phyloP scores from a whole-genome alignment of 1,284 basidiomycete species.

The Schizophyllum commune region DNA sequence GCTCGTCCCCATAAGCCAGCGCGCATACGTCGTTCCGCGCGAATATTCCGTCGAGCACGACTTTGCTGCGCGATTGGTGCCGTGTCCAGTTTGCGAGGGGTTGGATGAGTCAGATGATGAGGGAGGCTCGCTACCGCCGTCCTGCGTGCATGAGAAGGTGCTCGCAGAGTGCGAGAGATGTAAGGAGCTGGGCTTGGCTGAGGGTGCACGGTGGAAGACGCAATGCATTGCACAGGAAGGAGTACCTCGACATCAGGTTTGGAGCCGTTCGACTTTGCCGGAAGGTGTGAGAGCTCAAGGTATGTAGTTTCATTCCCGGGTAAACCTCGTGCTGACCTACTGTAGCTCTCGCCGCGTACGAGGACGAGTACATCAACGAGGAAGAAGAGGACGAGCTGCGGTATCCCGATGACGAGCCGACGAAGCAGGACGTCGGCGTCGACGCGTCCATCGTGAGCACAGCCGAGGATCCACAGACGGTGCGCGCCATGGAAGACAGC shows the following conservation, averaged over 20 bases:
- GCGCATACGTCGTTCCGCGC: background rate
- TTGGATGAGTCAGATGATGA: background rate
- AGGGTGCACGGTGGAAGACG: background rate
- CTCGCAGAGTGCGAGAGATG: background rate
- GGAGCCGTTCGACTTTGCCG: background rate
- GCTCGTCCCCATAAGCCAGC: background rate
- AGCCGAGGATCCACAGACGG: background rate
- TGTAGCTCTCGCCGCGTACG: background rate
- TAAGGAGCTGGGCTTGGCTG: background rate
- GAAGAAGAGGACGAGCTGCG: background rate
- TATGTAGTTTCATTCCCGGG: background rate
- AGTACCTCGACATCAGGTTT: background rate
- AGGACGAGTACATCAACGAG: background rate
- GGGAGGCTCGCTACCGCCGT: background rate
- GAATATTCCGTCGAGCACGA: background rate
- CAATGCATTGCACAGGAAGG: background rate
- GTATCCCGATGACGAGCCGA: background rate
- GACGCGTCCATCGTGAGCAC: background rate
- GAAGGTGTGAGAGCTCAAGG: background rate
- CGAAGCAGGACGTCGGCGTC: background rate
- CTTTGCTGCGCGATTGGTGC: background rate
- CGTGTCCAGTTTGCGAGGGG: background rate
- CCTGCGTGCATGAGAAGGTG: background rate
- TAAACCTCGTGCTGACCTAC: background rate
- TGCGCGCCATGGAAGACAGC: background rate